Base-by-base conservation (phyloP, 2,329 filamentous ascomycete genomes). In the Aspergillus niger region DNA sequence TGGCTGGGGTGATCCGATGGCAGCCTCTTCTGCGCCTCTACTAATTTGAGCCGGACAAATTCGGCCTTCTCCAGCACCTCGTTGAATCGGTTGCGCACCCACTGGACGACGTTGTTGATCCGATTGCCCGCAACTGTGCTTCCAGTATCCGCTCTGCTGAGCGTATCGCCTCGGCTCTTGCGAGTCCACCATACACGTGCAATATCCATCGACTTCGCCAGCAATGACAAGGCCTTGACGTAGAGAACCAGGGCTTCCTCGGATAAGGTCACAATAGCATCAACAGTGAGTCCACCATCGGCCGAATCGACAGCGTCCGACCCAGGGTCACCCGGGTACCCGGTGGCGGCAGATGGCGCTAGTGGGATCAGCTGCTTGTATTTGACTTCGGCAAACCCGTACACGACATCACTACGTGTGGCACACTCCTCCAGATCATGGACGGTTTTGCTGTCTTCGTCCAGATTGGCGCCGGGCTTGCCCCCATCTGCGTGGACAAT, bases 381-480 rank as follows among this genome's bases (percentile, higher is more conserved):
- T 77, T 99, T 99, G 72, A 99, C 94, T 78, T 99, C 94, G 5
- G 95, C 95, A 76, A 99, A 98, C 3, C 94, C 93, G 74, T 93
- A 99, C 2, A 99, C 93, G 49, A 97, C 95, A 74, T 99, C 93
- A 72, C 93, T 97, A 41, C 93, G 85, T 32, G 92, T 95, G 1
- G 95, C 95, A 65, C 91, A 89, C 69, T 98, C 93, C 74, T 99
- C 94, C 59, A 98, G 92, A 48, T 86, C 85, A 70, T 92, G 89
- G 2, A 94, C 87, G 43, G 91, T 88, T 65, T 86, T 86, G 15
- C 84, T 82, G 72, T 98, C 95, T 71, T 97, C 93, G 65, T 97
- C 92, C 20, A 87, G 79, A 3, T 84, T 83, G 3, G 80, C 76
- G 38, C 80, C 83, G 20, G 84, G 82, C 70, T 86, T 90, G 10